Evolutionary conservation across 345 rosid genomes (phyloP).

Genomic region (Pelargonium nanum): DNA sequence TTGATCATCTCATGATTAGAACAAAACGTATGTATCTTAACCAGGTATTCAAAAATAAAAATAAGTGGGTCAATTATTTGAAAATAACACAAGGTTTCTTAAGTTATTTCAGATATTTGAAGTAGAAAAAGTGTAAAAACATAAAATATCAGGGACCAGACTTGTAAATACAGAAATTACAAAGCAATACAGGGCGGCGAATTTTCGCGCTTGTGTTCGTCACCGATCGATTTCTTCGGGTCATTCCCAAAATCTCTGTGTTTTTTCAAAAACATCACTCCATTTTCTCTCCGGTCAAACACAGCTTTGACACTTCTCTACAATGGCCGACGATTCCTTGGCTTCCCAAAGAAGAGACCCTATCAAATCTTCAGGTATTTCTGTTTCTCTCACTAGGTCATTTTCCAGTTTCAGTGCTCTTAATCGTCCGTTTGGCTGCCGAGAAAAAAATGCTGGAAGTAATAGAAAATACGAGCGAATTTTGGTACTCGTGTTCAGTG

Average conservation of each 20-base stretch:
- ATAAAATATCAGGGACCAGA: not conserved
- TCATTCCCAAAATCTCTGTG: not conserved
- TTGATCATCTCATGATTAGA: no score
- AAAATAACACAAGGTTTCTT: no score
- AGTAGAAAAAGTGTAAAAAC: not conserved
- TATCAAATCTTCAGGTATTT: slow-evolving; percentile 58
- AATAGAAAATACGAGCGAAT: not conserved
- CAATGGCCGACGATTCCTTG: slow-evolving; percentile 62
- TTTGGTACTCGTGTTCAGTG: not conserved
- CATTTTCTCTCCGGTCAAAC: not conserved
- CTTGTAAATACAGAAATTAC: not conserved
- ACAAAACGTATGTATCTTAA: no score
- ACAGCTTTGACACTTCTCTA: not conserved
- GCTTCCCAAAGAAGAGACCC: slow-evolving; percentile 55
- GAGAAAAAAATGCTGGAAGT: slow-evolving; percentile 1
- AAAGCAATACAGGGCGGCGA: slow-evolving; percentile 12
- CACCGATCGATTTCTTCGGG: not conserved
- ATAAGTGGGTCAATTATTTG: no score
- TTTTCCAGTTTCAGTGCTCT: not conserved
- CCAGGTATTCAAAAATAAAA: no score
- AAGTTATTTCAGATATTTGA: not conserved
- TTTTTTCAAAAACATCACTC: no score
- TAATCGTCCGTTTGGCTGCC: slow-evolving; percentile 14
- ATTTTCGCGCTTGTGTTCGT: slow-evolving; percentile 22
- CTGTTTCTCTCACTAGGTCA: not conserved